These are phyloP conservation scores for Tetrahymena thermophila DNA, from an alignment of 73 alveolate species.

Conservation along the genomic window DNA sequence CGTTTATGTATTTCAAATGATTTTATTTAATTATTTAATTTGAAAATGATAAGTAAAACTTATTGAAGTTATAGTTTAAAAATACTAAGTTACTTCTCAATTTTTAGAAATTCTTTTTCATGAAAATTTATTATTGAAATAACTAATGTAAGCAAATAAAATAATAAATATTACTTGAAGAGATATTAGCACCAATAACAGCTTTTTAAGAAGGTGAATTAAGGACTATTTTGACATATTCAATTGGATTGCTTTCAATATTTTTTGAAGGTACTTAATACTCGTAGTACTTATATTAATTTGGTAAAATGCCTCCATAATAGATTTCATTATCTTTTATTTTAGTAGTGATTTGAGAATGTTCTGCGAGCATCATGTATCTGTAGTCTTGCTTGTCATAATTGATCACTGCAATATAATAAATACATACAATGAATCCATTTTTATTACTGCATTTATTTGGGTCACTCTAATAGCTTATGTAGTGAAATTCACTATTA, in stretches of 20 bases:
- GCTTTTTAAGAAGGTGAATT: background rate
- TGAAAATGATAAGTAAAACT: too few species aligned
- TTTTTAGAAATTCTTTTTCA: too few species aligned
- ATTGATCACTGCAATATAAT: background rate
- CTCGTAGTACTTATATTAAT: background rate
- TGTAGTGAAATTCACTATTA: background rate
- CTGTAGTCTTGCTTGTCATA: background rate
- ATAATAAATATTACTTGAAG: background rate
- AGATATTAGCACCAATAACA: background rate
- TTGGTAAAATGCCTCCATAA: background rate
- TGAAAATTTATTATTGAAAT: too few species aligned
- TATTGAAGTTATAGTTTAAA: too few species aligned
- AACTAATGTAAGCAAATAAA: too few species aligned
- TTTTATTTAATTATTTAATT: too few species aligned
- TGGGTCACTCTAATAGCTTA: background rate
- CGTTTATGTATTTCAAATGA: too few species aligned
- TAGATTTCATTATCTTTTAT: background rate
- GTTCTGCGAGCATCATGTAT: background rate
- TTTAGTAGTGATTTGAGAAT: background rate
- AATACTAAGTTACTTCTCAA: too few species aligned
- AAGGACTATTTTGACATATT: background rate
- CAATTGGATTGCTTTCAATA: background rate
- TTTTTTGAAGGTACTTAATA: background rate
- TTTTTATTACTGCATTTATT: background rate
- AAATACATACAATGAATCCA: background rate